Conservation (phyloP, 176 grass and related monocot species). For the Saccharum officinarum region DNA sequence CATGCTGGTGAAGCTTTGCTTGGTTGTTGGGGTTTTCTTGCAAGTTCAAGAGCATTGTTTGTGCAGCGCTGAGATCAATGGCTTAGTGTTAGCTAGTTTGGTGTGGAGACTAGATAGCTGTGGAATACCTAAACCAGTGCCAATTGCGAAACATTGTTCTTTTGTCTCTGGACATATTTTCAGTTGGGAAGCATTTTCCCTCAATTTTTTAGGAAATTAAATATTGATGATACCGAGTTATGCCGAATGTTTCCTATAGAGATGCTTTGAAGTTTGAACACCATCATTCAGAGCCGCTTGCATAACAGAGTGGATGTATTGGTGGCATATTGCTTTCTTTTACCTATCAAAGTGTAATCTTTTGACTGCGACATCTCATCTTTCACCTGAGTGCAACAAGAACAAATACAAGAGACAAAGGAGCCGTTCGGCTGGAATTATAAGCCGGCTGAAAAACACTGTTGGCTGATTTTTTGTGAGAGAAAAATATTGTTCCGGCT, state of each 20-base stretch:
- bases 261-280: neutral
- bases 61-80: neutral
- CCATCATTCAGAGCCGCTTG: neutral
- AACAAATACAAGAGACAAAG: conserved; percentile 21
- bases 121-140: neutral
- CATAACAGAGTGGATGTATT: conserved; percentile 1
- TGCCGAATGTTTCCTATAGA: conserved; percentile 11
- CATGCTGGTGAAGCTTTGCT: neutral
- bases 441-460: too few species aligned
- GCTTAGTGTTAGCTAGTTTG: neutral
- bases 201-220: neutral
- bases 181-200: neutral
- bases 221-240: neutral
- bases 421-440: too few species aligned
- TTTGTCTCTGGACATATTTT: neutral
- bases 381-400: neutral
- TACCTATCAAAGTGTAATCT: conserved; percentile 14
- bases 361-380: neutral
- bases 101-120: neutral
- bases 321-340: conserved; percentile 32
- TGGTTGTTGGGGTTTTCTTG: neutral
- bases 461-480: too few species aligned
- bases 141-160: neutral
- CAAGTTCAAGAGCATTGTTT: neutral
- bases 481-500: too few species aligned